These are phyloP conservation scores for Colletotrichum chlorophyti DNA, from an alignment of 2,329 filamentous ascomycete genomes.

Conservation along the genomic window DNA sequence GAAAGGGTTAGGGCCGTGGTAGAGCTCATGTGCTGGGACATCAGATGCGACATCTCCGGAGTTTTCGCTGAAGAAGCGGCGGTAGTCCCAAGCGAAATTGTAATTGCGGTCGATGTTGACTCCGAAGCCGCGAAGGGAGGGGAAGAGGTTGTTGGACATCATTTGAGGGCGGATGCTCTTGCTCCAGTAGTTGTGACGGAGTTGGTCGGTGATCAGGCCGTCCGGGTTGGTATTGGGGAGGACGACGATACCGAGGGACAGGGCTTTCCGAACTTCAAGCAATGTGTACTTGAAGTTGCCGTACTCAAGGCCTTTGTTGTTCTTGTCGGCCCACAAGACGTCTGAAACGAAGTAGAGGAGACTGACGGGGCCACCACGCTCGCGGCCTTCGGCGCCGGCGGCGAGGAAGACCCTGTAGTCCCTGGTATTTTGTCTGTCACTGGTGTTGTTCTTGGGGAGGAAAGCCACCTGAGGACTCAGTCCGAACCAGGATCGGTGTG, in stretches of 20 bases:
- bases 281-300: constrained; percentile 58
- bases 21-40: constrained; percentile 52
- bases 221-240: constrained; percentile 60
- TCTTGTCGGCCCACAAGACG: constrained; percentile 58
- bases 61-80: constrained; percentile 46
- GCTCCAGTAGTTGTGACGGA: constrained; percentile 57
- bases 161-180: constrained; percentile 61
- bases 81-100: constrained; percentile 63
- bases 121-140: constrained; percentile 39
- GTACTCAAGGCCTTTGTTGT: constrained; percentile 56
- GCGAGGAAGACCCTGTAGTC: constrained; percentile 57
- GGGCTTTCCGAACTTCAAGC: constrained; percentile 55
- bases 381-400: constrained; percentile 62
- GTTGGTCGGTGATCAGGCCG: constrained; percentile 58
- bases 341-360: constrained; percentile 65
- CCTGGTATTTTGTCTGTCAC: neutral
- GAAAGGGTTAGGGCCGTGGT: constrained; percentile 55
- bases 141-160: no score
- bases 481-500: constrained; percentile 49
- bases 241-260: constrained; percentile 59
- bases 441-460: constrained; percentile 30
- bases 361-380: constrained; percentile 62
- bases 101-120: constrained; percentile 64
- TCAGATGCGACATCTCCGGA: constrained; percentile 34
- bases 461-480: constrained; percentile 48